Conservation (phyloP, 1,284 basidiomycete genomes). For the Cutaneotrichosporon spelunceum region DNA sequence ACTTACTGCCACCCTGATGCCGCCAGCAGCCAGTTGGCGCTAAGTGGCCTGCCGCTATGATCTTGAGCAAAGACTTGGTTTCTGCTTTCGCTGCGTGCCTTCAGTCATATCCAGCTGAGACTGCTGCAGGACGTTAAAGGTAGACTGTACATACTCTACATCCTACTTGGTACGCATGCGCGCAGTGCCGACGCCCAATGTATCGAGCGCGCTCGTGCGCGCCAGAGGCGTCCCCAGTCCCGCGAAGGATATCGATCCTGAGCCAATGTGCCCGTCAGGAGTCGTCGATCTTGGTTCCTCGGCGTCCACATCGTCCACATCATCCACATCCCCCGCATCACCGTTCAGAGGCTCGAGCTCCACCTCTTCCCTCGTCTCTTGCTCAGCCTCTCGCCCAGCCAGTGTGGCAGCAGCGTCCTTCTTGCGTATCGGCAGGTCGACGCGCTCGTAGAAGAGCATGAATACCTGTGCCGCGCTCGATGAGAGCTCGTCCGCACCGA, state of each 20-base stretch:
- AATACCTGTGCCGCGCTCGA: slow-evolving; percentile 61
- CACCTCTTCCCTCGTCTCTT: not conserved
- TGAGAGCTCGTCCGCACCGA: slow-evolving; percentile 69
- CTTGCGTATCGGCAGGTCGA: slow-evolving; percentile 37
- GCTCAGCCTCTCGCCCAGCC: not conserved
- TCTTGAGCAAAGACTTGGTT: no score
- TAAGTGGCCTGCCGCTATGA: no score
- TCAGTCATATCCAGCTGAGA: no score
- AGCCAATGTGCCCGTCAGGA: not conserved
- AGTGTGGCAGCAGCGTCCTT: not conserved
- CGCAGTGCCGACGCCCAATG: not conserved
- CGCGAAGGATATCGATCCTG: not conserved
- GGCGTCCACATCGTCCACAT: not conserved
- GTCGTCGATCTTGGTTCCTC: not conserved
- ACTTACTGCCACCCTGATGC: no score
- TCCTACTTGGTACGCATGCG: not conserved
- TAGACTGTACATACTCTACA: not conserved
- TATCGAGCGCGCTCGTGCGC: not conserved
- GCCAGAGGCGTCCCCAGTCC: not conserved
- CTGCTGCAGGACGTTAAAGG: no score
- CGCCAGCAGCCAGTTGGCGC: no score
- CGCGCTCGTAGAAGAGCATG: slow-evolving; percentile 86
- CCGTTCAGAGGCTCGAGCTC: not conserved
- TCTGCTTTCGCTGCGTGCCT: no score
- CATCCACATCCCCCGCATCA: not conserved